Evolutionary conservation across 2,329 filamentous ascomycete species (phyloP).

Genomic region (Xylariaceae sp.): DNA sequence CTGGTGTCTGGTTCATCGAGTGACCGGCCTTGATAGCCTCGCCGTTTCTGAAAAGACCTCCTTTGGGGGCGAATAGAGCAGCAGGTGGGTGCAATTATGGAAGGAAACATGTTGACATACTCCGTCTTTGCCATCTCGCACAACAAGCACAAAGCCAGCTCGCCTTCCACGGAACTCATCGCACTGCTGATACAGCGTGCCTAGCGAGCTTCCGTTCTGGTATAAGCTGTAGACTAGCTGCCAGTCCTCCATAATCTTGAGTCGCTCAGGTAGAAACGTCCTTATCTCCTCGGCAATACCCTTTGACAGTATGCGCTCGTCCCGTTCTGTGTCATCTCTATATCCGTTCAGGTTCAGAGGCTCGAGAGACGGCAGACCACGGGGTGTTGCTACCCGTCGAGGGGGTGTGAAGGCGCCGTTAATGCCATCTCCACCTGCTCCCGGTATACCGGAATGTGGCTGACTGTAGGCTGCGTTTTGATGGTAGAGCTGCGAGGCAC

Average conservation of each 20-base stretch:
- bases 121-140: slow-evolving; percentile 71
- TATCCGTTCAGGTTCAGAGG: slow-evolving; percentile 70
- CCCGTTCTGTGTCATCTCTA: slow-evolving; percentile 52
- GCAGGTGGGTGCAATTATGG: background rate
- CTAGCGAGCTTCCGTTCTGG: slow-evolving; percentile 82
- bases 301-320: slow-evolving; percentile 63
- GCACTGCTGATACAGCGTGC: slow-evolving; percentile 80
- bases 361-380: slow-evolving; percentile 80
- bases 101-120: slow-evolving; percentile 45
- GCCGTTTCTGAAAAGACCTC: too few species aligned
- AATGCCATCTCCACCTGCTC: slow-evolving; percentile 41
- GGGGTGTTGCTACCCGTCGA: slow-evolving; percentile 39
- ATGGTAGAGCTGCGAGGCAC: slow-evolving; percentile 21
- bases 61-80: background rate
- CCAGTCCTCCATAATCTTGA: slow-evolving; percentile 88
- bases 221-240: slow-evolving; percentile 82
- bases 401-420: slow-evolving; percentile 52
- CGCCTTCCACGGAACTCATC: slow-evolving; percentile 63
- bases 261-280: slow-evolving; percentile 76
- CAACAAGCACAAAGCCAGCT: slow-evolving; percentile 85
- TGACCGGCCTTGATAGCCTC: too few species aligned
- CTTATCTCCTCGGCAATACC: slow-evolving; percentile 89
- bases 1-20: too few species aligned
- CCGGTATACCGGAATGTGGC: background rate
- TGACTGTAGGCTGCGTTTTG: slow-evolving; percentile 14